Evolutionary conservation across 208 protist species (phyloP), one percentile per base, ranked within the genome.

Genomic region (Tritrichomonas musculus): DNA sequence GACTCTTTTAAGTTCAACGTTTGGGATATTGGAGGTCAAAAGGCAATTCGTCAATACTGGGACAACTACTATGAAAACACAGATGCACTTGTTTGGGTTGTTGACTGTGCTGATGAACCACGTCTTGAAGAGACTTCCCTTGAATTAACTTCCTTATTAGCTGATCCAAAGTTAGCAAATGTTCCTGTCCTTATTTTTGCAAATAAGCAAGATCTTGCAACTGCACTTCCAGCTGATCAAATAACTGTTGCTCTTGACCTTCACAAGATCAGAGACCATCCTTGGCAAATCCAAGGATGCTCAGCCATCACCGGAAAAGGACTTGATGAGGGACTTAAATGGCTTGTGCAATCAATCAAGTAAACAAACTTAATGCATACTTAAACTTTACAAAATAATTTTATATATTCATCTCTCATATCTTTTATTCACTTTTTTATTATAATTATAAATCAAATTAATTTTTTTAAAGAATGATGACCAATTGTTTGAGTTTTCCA

Each of bases 11-110:
- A 98, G 94, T 95, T 99, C 53, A 98, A 98, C 94, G 97, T 99
- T 47, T 99, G 97, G 97, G 98, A 99, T 95, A 97, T 99, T 94
- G 98, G 98, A 33, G 98, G 97, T 20, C 97, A 98, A 94, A 96
- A 96, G 30, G 96, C 95, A 44, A 97, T 98, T 64, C 96, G 98
- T 8, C 96, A 97, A 50, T 99, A 99, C 96, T 99, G 98, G 98
- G 93, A 97, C 50, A 97, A 99, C 95, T 99, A 99, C 94, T 99
- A 98, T 95, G 96, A 96, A 30, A 96, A 97, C 53, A 97, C 97
- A 0, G 97, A 99, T 94, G 96, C 96, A 0, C 82, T 98, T 75
- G 95, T 95, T 22, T 93, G 50, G 53, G 75, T 92, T 47, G 73
- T 94, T 20, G 84, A 93, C 33, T 36, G 50, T 47, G 33, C 50